Evolutionary conservation across 306 rosid species (phyloP).

Genomic region (Citrullus colocynthis): DNA sequence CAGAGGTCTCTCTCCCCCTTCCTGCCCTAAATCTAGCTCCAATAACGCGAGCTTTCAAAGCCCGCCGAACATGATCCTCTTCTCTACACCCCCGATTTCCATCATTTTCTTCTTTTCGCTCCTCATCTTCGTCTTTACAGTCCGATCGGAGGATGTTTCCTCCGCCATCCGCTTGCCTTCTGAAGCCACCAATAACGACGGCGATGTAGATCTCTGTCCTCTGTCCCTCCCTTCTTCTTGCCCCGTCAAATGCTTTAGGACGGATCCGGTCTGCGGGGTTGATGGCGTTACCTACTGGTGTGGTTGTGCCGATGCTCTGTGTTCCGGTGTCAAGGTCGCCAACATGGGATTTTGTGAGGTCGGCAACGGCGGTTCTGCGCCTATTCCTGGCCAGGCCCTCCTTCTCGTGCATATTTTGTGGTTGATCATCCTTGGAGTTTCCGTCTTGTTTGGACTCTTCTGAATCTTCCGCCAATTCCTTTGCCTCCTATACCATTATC

Average conservation of each 20-base stretch:
- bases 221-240: conserved; percentile 22
- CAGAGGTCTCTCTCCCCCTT: neutral
- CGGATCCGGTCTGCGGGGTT: conserved; percentile 83
- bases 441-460: conserved; percentile 65
- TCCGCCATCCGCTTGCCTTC: conserved; percentile 31
- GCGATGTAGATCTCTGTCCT: conserved; percentile 24
- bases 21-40: conserved; percentile 1
- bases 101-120: conserved; percentile 4
- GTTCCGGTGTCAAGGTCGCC: conserved; percentile 53
- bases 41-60: conserved; percentile 8
- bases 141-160: conserved; percentile 16
- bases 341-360: conserved; percentile 71
- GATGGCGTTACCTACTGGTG: conserved; percentile 93
- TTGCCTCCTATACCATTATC: neutral
- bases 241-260: conserved; percentile 65
- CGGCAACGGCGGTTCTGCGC: conserved; percentile 52
- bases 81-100: conserved; percentile 13
- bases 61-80: conserved; percentile 32
- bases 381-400: conserved; percentile 78
- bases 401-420: conserved; percentile 78
- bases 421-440: conserved; percentile 64
- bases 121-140: conserved; percentile 16
- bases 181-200: conserved; percentile 3
- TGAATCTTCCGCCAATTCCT: conserved; percentile 15
- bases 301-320: conserved; percentile 74